phyloP scores from a whole-genome alignment of 1,284 basidiomycete genomes.

The Ustilago curta region DNA sequence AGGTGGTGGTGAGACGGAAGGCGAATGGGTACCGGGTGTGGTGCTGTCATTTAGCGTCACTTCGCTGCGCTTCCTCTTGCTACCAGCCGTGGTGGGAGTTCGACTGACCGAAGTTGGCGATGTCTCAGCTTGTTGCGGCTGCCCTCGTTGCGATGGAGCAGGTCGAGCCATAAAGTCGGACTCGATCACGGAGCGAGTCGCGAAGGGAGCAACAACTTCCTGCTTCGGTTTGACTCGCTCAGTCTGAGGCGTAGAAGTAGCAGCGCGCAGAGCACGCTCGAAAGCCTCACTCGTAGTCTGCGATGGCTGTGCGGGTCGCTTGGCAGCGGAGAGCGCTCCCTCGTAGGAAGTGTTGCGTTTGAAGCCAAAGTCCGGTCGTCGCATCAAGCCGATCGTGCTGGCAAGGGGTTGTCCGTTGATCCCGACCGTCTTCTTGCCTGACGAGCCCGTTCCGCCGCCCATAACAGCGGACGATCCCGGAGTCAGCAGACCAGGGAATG shows the following conservation, averaged over 20 bases:
- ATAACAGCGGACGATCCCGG: conserved; percentile 6
- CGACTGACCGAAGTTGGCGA: conserved; percentile 7
- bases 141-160: conserved; percentile 7
- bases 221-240: conserved; percentile 35
- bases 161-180: conserved; percentile 34
- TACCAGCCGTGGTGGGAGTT: conserved; percentile 11
- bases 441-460: conserved; percentile 3
- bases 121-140: conserved; percentile 3
- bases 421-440: conserved; percentile 25
- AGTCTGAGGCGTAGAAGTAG: conserved; percentile 29
- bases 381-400: conserved; percentile 19
- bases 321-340: conserved; percentile 11
- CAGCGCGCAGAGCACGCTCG: conserved; percentile 41
- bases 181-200: conserved; percentile 49
- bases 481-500: conserved; percentile 24
- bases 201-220: conserved; percentile 33
- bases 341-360: conserved; percentile 44
- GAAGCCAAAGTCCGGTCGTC: conserved; percentile 39
- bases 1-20: conserved; percentile 33
- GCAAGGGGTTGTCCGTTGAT: conserved; percentile 15
- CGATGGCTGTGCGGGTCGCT: conserved; percentile 22
- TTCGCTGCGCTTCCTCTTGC: conserved; percentile 23
- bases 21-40: conserved; percentile 6
- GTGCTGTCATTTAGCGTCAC: not conserved
- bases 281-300: conserved; percentile 42